Conservation (phyloP, 148 eudicot genomes). For the Fagopyrum tataricum region DNA sequence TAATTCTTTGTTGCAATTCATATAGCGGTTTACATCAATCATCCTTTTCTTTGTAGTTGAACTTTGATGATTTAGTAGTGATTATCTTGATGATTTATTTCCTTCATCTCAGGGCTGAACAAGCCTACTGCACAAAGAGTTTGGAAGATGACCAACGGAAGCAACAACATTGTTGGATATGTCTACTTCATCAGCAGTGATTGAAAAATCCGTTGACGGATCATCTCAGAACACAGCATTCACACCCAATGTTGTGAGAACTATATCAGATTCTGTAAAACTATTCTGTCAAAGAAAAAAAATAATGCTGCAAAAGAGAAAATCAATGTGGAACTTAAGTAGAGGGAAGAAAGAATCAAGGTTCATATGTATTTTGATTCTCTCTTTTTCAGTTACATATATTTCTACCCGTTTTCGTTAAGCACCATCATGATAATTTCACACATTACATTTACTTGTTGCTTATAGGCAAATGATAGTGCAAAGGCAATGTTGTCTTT, state of each 20-base stretch:
- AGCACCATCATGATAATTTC: background rate
- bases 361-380: slow-evolving; percentile 23
- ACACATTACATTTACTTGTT: slow-evolving; percentile 12
- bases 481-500: slow-evolving; percentile 64
- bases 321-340: slow-evolving; percentile 58
- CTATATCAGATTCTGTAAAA: slow-evolving; percentile 21
- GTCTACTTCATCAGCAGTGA: slow-evolving; percentile 31
- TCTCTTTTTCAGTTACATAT: background rate
- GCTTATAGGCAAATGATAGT: slow-evolving; percentile 44
- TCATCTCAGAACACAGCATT: slow-evolving; percentile 34
- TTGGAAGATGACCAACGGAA: too few relatives aligned
- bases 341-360: slow-evolving; percentile 69
- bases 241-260: slow-evolving; percentile 20
- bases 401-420: background rate
- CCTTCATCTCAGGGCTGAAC: slow-evolving; percentile 43
- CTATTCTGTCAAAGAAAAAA: slow-evolving; percentile 45
- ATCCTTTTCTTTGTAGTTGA: too few relatives aligned
- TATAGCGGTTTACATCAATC: too few relatives aligned
- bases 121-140: too few relatives aligned
- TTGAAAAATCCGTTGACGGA: slow-evolving; percentile 28
- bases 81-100: background rate
- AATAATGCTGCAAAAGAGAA: slow-evolving; percentile 44
- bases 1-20: too few relatives aligned
- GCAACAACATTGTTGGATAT: slow-evolving; percentile 54
- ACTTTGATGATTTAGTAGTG: too few relatives aligned